A percentile compares a stretch with the other conserved stretches of the same genome.
Conservation (phyloP, 2,329 filamentous ascomycete genomes). For the Beauveria scarabaeidicola region DNA sequence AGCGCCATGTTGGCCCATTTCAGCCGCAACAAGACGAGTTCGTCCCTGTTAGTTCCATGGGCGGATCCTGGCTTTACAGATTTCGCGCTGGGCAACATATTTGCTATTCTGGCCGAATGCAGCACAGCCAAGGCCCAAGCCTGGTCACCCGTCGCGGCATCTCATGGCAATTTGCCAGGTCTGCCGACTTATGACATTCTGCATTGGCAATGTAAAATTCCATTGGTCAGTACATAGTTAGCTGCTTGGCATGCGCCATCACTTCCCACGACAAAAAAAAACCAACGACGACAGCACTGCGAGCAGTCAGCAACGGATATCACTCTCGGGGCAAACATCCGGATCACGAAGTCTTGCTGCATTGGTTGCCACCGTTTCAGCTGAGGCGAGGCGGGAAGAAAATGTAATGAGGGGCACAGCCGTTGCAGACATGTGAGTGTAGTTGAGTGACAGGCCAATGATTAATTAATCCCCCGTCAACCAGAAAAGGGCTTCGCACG, state of each 20-base stretch:
- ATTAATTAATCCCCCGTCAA: not conserved
- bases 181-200: not conserved
- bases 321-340: too few relatives aligned
- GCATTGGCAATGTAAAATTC: not conserved
- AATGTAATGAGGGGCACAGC: not conserved
- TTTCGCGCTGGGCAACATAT: not conserved
- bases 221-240: not conserved
- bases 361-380: not conserved
- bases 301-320: too few relatives aligned
- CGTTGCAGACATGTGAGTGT: not conserved
- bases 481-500: not conserved
- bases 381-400: not conserved
- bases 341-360: too few relatives aligned
- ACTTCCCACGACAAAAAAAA: too few relatives aligned
- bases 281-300: too few relatives aligned
- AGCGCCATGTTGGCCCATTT: not conserved
- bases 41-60: not conserved
- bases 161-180: not conserved
- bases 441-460: not conserved
- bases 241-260: not conserved
- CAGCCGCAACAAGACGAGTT: not conserved
- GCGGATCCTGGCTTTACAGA: not conserved
- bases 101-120: not conserved
- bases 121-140: conserved; percentile 3
- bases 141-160: not conserved